Evolutionary conservation across 768 basidiomycete species (phyloP).

Genomic region (Podaxis rugospora): DNA sequence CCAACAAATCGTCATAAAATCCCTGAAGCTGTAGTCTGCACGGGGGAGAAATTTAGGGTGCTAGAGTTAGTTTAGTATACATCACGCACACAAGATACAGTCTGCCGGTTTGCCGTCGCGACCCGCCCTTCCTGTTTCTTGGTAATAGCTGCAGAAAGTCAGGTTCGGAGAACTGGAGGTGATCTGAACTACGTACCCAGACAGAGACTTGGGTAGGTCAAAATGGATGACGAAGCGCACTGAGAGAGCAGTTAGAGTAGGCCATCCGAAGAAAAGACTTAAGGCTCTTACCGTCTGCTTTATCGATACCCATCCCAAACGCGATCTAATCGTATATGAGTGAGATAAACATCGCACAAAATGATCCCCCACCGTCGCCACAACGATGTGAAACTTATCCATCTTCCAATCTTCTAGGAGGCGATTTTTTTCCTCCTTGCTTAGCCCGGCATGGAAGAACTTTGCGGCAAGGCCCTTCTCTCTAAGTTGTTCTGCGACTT

Average conservation of each 20-base stretch:
- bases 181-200: conserved; percentile 50
- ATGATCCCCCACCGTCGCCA: conserved; percentile 73
- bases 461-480: conserved; percentile 57
- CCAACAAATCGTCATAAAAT: conserved; percentile 48
- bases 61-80: background rate
- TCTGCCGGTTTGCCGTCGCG: conserved; percentile 82
- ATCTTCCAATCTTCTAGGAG: conserved; percentile 73
- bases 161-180: background rate
- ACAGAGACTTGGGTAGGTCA: conserved; percentile 75
- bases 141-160: conserved; percentile 60
- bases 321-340: conserved; percentile 54
- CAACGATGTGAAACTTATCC: conserved; percentile 73
- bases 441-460: conserved; percentile 87
- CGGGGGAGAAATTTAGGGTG: background rate
- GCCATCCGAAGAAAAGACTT: background rate
- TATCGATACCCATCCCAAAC: conserved; percentile 98
- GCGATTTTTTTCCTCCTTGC: conserved; percentile 51
- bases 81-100: conserved; percentile 79
- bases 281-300: conserved; percentile 56
- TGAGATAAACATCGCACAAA: background rate
- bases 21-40: conserved; percentile 57
- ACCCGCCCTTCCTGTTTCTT: conserved; percentile 97
- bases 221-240: conserved; percentile 93
- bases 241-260: conserved; percentile 21
- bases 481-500: conserved; percentile 65